Conservation (phyloP, 2,329 filamentous ascomycete species). For the Grosmannia huntii region DNA sequence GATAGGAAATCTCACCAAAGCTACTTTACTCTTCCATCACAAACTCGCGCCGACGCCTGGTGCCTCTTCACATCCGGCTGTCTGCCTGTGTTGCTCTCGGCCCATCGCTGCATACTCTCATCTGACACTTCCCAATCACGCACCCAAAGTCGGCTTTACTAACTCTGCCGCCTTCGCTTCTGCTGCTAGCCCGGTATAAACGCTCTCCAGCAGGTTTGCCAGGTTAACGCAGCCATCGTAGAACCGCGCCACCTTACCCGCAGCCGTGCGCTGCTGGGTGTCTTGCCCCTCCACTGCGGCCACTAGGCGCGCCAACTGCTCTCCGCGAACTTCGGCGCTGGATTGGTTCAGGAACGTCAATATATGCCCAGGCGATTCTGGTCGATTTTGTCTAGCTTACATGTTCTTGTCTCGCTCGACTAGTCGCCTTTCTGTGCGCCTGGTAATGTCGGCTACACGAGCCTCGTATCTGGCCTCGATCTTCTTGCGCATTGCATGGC, state of each 20-base stretch:
- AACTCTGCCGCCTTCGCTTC: constrained; percentile 9
- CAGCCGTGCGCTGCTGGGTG: constrained; percentile 12
- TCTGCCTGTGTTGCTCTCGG: not conserved
- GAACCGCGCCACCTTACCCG: constrained; percentile 10
- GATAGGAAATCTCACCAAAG: not conserved
- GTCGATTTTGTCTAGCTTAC: not conserved
- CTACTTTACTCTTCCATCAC: not conserved
- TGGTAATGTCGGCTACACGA: constrained; percentile 12
- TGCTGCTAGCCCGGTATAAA: constrained; percentile 11
- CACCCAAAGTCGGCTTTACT: not conserved
- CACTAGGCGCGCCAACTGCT: constrained; percentile 11
- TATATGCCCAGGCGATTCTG: not conserved
- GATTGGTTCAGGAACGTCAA: not conserved
- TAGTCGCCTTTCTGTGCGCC: constrained; percentile 9
- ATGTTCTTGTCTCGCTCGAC: constrained; percentile 6
- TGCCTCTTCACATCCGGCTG: not conserved
- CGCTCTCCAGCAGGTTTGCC: constrained; percentile 10
- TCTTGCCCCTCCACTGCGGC: constrained; percentile 12
- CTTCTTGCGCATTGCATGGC: constrained; percentile 9
- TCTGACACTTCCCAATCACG: not conserved
- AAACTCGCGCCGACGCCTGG: not conserved
- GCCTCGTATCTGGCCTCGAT: constrained; percentile 12
- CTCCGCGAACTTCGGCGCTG: constrained; percentile 5
- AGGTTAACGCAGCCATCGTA: constrained; percentile 12
- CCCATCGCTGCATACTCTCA: not conserved